Base-by-base conservation (phyloP, 495 filamentous ascomycete species). In the Aspergillus steynii region DNA sequence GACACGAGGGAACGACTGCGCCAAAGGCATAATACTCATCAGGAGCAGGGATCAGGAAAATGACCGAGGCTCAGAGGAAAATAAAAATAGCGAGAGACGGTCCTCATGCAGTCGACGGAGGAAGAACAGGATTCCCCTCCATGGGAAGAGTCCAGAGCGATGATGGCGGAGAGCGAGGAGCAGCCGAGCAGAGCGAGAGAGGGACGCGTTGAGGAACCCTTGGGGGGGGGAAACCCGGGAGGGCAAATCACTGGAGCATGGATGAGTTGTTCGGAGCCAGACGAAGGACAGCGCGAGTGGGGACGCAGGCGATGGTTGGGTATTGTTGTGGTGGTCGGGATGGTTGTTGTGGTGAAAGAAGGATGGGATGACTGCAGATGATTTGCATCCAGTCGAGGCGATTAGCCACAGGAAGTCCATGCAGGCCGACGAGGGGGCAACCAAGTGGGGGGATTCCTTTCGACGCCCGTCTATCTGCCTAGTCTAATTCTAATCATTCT, bases 41-140 rank as follows among this genome's bases (percentile, higher is more conserved):
- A 7, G 31, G 20, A 37, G 34, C 27, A 32, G 14, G 27, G 15
- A 54, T 14, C 12, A 32, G 52, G 14, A 5, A 34, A 12, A 29
- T 12, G 56, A 32, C 42, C 6, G 20, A 47, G 45, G 55, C 32
- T 34, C 59, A 56, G 53, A 65, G 50, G 55, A 47, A 25, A 55
- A 34, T 51, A 49, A 27, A 29, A 31, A 32, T 52, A 65, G 59
- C 55, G 63, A 63, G 59, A 27, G 61, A 50, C 53, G 25, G 37
- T 49, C 59, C 60, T 65, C 59, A 66, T 64, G 52, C 55, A 58
- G 62, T 58, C 29, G 45, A 64, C 58, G 55, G 61, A 55, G 56
- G 49, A 55, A 64, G 57, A 47, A 54, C 55, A 55, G 61, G 61
- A 62, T 58, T 50, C 56, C 67, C 67, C 67, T 69, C 67, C 67